These are phyloP conservation scores for Fragaria nilgerrensis DNA, from an alignment of 306 rosid genomes.

Conservation along the genomic window DNA sequence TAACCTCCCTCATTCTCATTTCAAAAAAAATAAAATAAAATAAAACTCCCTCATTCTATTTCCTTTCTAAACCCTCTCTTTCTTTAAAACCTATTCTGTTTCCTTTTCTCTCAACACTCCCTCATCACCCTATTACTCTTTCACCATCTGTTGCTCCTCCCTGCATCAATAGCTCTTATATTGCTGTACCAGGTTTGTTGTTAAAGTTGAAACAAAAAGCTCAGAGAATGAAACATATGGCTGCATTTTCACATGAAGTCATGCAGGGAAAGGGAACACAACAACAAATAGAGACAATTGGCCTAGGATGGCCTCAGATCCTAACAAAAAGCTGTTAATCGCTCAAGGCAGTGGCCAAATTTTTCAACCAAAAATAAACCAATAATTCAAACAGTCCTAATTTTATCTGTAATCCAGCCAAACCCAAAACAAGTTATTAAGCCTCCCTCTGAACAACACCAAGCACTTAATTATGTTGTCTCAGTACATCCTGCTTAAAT, in stretches of 20 bases:
- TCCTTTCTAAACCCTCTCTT: too few species aligned
- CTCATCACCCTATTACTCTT: too few species aligned
- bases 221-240: not conserved
- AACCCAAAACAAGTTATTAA: not conserved
- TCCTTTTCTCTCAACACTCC: too few species aligned
- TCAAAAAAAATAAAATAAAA: too few species aligned
- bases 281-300: not conserved
- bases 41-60: too few species aligned
- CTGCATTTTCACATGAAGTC: not conserved
- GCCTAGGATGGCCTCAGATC: not conserved
- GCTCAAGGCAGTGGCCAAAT: not conserved
- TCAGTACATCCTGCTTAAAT: not conserved
- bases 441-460: not conserved
- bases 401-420: too few species aligned
- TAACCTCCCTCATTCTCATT: too few species aligned
- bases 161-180: not conserved
- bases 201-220: not conserved
- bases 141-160: too few species aligned
- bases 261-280: not conserved
- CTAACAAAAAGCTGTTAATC: not conserved
- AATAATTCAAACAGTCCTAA: not conserved
- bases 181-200: not conserved
- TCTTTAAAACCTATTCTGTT: too few species aligned
- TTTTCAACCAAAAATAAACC: not conserved
- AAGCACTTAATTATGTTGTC: not conserved